Conservation (phyloP, 2,329 filamentous ascomycete species). For the Leptodontidium sp. region DNA sequence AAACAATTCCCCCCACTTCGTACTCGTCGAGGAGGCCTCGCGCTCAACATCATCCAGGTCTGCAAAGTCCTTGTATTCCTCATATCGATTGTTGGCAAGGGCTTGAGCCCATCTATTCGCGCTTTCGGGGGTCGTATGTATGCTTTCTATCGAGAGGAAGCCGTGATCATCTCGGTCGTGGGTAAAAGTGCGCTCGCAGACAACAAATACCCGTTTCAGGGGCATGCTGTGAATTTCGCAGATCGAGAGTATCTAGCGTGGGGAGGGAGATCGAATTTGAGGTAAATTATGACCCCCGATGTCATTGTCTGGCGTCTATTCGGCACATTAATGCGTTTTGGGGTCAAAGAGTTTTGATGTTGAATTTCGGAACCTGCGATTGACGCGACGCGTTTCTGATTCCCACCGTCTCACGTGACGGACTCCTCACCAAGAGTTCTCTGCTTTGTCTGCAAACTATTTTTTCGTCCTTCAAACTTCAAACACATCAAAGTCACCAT, state of each 20-base stretch:
- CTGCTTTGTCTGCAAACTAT: too few relatives aligned
- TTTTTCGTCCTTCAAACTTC: too few relatives aligned
- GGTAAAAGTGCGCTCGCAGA: neutral
- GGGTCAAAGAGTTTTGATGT: too few relatives aligned
- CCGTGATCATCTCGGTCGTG: neutral
- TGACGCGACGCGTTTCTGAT: too few relatives aligned
- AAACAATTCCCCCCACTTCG: neutral
- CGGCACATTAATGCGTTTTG: too few relatives aligned
- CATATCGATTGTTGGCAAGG: neutral
- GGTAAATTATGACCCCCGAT: neutral
- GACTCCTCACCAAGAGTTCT: too few relatives aligned
- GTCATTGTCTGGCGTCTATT: neutral
- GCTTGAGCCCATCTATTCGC: slow-evolving; percentile 11
- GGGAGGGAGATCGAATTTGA: neutral
- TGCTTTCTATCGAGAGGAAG: neutral
- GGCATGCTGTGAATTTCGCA: neutral
- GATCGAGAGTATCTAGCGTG: neutral
- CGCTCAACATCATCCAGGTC: neutral
- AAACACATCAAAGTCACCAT: too few relatives aligned
- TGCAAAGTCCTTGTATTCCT: neutral
- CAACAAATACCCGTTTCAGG: neutral
- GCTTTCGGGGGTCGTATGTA: neutral
- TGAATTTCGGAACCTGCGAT: too few relatives aligned
- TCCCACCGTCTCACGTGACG: too few relatives aligned
- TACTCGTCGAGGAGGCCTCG: neutral